These are phyloP conservation scores for Calocybe gangraenosa DNA, from an alignment of 768 basidiomycete genomes.

Conservation along the genomic window DNA sequence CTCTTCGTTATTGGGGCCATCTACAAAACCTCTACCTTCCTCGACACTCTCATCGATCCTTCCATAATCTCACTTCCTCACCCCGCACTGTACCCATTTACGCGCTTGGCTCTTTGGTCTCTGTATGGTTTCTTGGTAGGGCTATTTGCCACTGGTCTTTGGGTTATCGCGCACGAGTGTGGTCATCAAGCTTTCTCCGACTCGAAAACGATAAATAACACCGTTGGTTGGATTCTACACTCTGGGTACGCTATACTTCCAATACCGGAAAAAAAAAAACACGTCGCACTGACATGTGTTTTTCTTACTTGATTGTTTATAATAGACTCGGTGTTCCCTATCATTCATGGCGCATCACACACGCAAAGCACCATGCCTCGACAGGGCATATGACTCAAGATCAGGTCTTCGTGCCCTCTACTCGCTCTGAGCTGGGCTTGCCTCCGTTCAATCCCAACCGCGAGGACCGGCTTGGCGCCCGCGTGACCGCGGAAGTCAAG, in stretches of 20 bases:
- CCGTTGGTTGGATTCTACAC: conserved; percentile 89
- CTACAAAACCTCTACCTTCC: conserved; percentile 63
- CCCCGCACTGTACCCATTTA: conserved; percentile 57
- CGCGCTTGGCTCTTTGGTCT: conserved; percentile 69
- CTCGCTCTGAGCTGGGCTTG: conserved; percentile 69
- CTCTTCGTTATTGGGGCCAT: conserved; percentile 59
- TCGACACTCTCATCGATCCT: conserved; percentile 61
- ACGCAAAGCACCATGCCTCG: conserved; percentile 93
- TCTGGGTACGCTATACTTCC: conserved; percentile 56
- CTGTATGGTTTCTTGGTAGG: conserved; percentile 80
- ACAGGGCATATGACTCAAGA: conserved; percentile 93
- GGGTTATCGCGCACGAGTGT: conserved; percentile 94
- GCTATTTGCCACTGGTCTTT: conserved; percentile 86
- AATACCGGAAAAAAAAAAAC: neutral
- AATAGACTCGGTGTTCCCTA: conserved; percentile 88
- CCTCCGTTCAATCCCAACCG: conserved; percentile 63
- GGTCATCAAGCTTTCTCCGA: conserved; percentile 97
- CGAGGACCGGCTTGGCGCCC: conserved; percentile 62
- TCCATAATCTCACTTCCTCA: conserved; percentile 50
- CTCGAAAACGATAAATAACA: conserved; percentile 87
- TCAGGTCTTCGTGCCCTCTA: conserved; percentile 92
- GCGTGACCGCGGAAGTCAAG: conserved; percentile 62
- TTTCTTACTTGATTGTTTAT: conserved; percentile 2
- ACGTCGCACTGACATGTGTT: conserved; percentile 18
- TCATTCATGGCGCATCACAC: conserved; percentile 94